phyloP scores from a whole-genome alignment of 495 filamentous ascomycete species.

The Filosporella fistucella region DNA sequence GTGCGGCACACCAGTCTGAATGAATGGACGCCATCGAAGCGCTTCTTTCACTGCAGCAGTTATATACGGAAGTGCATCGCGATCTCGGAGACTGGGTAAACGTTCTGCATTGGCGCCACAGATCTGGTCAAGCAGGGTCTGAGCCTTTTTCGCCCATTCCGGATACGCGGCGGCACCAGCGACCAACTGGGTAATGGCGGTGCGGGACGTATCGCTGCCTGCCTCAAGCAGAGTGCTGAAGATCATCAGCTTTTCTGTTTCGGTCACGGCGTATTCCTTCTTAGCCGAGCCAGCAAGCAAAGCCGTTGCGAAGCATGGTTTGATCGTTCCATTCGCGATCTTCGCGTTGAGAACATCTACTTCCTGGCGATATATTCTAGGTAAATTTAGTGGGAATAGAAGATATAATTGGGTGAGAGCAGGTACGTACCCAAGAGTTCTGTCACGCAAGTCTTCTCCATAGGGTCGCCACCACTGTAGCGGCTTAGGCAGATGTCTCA shows the following conservation, averaged over 20 bases:
- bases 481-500: slow-evolving; percentile 28
- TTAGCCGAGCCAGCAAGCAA: slow-evolving; percentile 31
- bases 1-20: slow-evolving; percentile 9
- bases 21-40: slow-evolving; percentile 10
- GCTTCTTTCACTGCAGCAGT: slow-evolving; percentile 9
- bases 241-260: slow-evolving; percentile 33
- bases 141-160: slow-evolving; percentile 23
- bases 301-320: slow-evolving; percentile 28
- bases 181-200: slow-evolving; percentile 32
- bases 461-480: slow-evolving; percentile 36
- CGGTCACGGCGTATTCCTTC: slow-evolving; percentile 32
- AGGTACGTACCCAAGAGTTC: neutral
- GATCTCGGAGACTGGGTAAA: slow-evolving; percentile 30
- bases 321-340: slow-evolving; percentile 19
- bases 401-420: slow-evolving; percentile 11
- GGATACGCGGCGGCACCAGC: slow-evolving; percentile 33
- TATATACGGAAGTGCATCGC: slow-evolving; percentile 3
- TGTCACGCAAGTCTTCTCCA: slow-evolving; percentile 27
- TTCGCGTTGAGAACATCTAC: slow-evolving; percentile 28
- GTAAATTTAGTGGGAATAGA: neutral
- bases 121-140: slow-evolving; percentile 34
- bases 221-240: slow-evolving; percentile 34
- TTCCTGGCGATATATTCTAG: slow-evolving; percentile 30
- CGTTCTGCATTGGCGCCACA: slow-evolving; percentile 28
- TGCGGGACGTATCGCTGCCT: slow-evolving; percentile 39